Evolutionary conservation across 2,329 filamentous ascomycete genomes (phyloP).

Genomic region (Thielaviopsis populi): DNA sequence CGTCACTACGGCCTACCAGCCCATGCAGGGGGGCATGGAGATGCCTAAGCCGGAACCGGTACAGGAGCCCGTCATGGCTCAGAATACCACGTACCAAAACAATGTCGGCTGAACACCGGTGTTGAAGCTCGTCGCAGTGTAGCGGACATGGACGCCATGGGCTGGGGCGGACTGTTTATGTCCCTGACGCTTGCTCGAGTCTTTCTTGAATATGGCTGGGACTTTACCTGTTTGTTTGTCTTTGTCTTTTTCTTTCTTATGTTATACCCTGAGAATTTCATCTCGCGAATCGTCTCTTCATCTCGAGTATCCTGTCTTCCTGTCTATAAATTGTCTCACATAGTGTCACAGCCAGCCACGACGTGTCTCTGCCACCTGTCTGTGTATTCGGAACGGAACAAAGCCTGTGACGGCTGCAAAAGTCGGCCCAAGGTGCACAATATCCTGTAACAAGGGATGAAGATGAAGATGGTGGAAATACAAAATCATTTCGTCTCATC

Average conservation of each 20-base stretch:
- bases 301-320: not conserved
- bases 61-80: not conserved
- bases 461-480: not conserved
- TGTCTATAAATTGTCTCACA: not conserved
- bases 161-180: not conserved
- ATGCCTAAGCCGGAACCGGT: slow-evolving; percentile 21
- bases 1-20: slow-evolving; percentile 26
- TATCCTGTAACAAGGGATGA: not conserved
- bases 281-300: not conserved
- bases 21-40: slow-evolving; percentile 25
- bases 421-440: not conserved
- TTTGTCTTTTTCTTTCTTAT: not conserved
- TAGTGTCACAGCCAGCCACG: not conserved
- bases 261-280: not conserved
- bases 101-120: not conserved
- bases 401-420: not conserved
- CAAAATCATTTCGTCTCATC: not conserved
- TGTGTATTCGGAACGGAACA: not conserved
- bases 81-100: not conserved
- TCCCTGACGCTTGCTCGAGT: not conserved
- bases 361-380: not conserved
- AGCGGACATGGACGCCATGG: not conserved
- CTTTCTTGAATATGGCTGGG: not conserved
- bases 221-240: not conserved
- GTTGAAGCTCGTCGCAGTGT: not conserved